Evolutionary conservation across 306 rosid species (phyloP), one percentile per base, ranked within the genome.

Genomic region (Macrotyloma uniflorum): DNA sequence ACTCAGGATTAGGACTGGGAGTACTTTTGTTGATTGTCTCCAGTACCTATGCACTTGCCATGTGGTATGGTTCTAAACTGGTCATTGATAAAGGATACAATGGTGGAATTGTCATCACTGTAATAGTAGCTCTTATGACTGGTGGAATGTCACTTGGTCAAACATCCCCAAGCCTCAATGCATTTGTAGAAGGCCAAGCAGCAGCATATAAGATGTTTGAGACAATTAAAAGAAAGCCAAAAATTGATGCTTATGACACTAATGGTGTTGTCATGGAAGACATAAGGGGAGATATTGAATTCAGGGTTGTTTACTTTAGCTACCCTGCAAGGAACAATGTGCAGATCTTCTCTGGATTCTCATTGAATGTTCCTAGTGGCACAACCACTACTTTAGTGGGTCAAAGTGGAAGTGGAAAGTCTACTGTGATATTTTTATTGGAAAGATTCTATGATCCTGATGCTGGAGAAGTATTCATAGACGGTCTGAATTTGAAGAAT

Each of bases 321-420:
- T 95, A 95, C 68, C 98, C 98, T 65, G 89, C 98, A 0, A 85
- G 98, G 79, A 90, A 90, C 33, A 92, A 91, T 40, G 89, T 88
- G 59, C 91, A 83, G 59, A 89, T 95, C 28, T 95, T 95, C 67
- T 42, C 93, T 0, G 98, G 97, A 40, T 92, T 95, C 83, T 92
- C 97, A 9, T 70, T 95, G 45, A 18, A 30, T 66, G 93, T 92
- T 69, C 85, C 92, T 0, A 87, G 83, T 64, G 98, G 98, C 65
- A 86, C 83, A 51, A 91, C 93, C 33, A 74, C 87, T 32, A 98
- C 98, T 35, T 88, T 95, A 50, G 98, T 95, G 51, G 98, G 97
- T 53, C 97, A 92, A 59, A 95, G 98, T 65, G 98, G 98, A 55
- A 95, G 98, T 43, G 98, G 98, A 8, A 95, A 95, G 69, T 95